phyloP scores from a whole-genome alignment of 2,329 filamentous ascomycete genomes.

The Alternaria brassicae region DNA sequence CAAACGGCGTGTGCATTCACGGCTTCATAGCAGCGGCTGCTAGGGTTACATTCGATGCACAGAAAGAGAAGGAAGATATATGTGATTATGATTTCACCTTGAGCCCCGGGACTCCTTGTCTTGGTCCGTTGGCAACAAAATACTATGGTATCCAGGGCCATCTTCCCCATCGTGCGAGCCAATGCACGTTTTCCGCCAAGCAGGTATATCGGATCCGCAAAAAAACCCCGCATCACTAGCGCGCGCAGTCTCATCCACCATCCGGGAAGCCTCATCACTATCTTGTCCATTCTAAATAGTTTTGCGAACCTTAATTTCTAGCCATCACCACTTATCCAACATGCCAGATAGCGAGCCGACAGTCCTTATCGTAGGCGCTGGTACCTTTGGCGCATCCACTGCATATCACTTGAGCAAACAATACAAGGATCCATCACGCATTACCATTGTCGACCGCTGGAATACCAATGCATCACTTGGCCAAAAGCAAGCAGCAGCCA shows the following conservation, averaged over 20 bases:
- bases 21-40: neutral
- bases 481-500: conserved; percentile 61
- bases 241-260: conserved; percentile 8
- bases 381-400: conserved; percentile 70
- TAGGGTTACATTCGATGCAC: neutral
- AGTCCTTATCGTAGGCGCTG: conserved; percentile 67
- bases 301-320: neutral
- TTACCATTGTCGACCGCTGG: conserved; percentile 43
- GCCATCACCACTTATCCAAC: neutral
- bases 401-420: conserved; percentile 67
- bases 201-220: conserved; percentile 16
- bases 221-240: conserved; percentile 16
- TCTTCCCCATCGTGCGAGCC: conserved; percentile 4
- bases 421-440: conserved; percentile 54
- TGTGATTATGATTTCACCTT: neutral
- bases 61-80: neutral
- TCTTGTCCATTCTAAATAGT: neutral
- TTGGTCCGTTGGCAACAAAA: neutral
- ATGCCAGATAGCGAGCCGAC: conserved; percentile 22
- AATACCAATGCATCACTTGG: conserved; percentile 46
- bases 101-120: neutral
- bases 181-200: conserved; percentile 12
- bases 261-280: conserved; percentile 3
- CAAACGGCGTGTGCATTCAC: neutral
- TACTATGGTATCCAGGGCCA: neutral